Conservation (phyloP, 108 stramenopile genomes). For the Cyclostephanos invisitatus region DNA sequence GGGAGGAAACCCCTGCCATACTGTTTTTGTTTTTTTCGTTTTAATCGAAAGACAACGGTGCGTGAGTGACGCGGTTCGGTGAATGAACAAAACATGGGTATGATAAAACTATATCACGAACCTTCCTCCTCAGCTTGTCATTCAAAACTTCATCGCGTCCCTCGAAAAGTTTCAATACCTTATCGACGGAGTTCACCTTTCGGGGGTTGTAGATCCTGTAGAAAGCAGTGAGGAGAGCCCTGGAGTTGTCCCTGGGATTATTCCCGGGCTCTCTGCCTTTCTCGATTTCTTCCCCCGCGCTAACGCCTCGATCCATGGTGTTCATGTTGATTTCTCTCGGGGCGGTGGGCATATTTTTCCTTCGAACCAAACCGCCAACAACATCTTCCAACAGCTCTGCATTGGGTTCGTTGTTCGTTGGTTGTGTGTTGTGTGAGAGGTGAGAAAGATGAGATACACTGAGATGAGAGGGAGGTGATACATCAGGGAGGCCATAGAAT, state of each 20-base stretch:
- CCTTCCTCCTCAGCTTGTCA: constrained; percentile 70
- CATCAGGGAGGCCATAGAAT: too few relatives aligned
- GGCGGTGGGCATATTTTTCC: too few relatives aligned
- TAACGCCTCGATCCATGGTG: constrained; percentile 37
- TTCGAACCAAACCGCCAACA: too few relatives aligned
- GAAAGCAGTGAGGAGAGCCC: constrained; percentile 74
- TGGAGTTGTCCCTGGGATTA: constrained; percentile 60
- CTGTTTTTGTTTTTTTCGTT: too few relatives aligned
- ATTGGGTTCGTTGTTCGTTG: too few relatives aligned
- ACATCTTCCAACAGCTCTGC: too few relatives aligned
- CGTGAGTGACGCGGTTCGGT: neutral
- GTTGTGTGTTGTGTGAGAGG: too few relatives aligned
- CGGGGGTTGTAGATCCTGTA: constrained; percentile 76
- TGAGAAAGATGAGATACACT: too few relatives aligned
- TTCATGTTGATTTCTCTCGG: too few relatives aligned
- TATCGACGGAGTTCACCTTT: constrained; percentile 74
- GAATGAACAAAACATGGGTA: neutral
- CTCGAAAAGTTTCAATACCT: constrained; percentile 70
- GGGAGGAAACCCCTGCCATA: constrained; percentile 84
- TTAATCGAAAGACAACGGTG: neutral
- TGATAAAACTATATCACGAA: constrained; percentile 1
- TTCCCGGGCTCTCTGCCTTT: constrained; percentile 60
- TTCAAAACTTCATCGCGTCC: constrained; percentile 79
- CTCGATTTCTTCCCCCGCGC: constrained; percentile 60
- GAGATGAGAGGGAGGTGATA: too few relatives aligned